Evolutionary conservation across 345 rosid genomes (phyloP).

Genomic region (Euphorbia lathyris): DNA sequence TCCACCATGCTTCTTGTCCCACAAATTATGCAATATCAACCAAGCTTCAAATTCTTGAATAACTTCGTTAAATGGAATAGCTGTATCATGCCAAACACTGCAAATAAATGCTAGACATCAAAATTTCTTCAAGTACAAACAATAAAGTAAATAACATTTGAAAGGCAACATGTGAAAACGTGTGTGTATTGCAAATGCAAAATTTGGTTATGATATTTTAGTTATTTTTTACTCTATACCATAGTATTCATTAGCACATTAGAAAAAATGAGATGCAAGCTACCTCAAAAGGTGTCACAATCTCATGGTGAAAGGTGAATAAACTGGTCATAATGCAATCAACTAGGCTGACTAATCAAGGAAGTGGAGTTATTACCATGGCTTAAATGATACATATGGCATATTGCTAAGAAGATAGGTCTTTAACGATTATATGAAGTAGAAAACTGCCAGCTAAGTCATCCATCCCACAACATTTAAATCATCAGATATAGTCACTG

Average conservation of each 20-base stretch:
- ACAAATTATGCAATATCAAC: conserved; percentile 60
- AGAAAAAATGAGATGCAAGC: neutral
- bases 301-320: neutral
- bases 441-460: neutral
- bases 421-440: neutral
- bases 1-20: conserved; percentile 52
- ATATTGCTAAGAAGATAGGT: conserved; percentile 1
- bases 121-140: neutral
- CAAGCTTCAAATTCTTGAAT: conserved; percentile 78
- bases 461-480: neutral
- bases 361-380: neutral
- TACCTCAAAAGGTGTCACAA: neutral
- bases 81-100: conserved; percentile 98
- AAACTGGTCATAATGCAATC: neutral
- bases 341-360: neutral
- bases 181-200: neutral
- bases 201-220: neutral
- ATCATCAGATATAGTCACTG: neutral
- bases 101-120: conserved; percentile 18
- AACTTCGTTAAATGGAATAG: conserved; percentile 74
- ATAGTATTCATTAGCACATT: neutral
- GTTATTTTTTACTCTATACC: neutral
- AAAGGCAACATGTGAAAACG: neutral
- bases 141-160: neutral
- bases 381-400: neutral